phyloP scores from a whole-genome alignment of 2,329 filamentous ascomycete genomes.

The Sclerotinia borealis region DNA sequence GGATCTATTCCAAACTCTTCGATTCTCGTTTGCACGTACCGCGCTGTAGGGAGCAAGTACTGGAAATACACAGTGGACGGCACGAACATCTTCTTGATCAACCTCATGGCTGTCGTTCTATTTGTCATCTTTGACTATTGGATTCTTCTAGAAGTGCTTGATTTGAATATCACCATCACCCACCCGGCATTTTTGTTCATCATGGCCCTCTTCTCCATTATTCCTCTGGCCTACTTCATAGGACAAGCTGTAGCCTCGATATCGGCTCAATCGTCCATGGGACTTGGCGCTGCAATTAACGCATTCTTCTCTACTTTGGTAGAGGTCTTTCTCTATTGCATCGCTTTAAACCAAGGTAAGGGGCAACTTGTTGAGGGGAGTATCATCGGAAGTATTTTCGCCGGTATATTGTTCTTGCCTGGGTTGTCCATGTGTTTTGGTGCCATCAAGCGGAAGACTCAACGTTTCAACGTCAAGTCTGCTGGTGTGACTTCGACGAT shows the following conservation, averaged over 20 bases:
- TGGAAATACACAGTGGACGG: conserved; percentile 99
- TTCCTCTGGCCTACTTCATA: conserved; percentile 96
- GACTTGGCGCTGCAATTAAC: conserved; percentile 91
- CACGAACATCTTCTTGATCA: conserved; percentile 98
- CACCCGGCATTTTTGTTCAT: conserved; percentile 81
- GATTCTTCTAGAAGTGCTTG: conserved; percentile 63
- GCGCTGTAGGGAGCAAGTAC: conserved; percentile 88
- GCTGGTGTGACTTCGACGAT: conserved; percentile 97
- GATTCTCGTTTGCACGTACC: conserved; percentile 92
- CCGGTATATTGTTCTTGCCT: conserved; percentile 88
- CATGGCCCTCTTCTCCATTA: conserved; percentile 81
- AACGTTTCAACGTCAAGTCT: conserved; percentile 94
- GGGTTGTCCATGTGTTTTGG: conserved; percentile 98
- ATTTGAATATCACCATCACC: conserved; percentile 65
- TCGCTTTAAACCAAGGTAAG: conserved; percentile 89
- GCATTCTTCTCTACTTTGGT: conserved; percentile 97
- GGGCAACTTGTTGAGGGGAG: conserved; percentile 90
- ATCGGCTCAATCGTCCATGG: conserved; percentile 97
- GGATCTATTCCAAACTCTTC: conserved; percentile 69
- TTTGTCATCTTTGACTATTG: conserved; percentile 94
- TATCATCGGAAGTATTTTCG: conserved; percentile 96
- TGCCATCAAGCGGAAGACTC: conserved; percentile 94
- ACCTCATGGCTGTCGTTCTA: conserved; percentile 85
- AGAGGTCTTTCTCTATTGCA: conserved; percentile 95
- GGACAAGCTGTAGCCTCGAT: conserved; percentile 97